These are phyloP conservation scores for Hansenula sp. DNA, from an alignment of 1,139 yeast genomes.

Conservation along the genomic window DNA sequence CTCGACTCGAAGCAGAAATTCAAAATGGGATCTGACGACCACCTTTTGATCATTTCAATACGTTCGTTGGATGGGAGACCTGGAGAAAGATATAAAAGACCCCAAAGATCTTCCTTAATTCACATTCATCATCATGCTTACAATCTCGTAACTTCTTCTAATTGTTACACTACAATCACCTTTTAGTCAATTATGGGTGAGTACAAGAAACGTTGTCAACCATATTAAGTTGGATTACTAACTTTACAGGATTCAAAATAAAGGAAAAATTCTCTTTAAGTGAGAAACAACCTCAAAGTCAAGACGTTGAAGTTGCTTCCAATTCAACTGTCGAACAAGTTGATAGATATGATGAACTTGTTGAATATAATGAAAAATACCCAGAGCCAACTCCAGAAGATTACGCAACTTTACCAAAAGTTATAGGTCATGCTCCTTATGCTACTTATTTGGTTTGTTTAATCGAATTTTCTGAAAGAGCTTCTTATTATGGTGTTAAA, in stretches of 20 bases:
- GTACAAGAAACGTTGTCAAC: too few species aligned
- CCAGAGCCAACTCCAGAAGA: constrained; percentile 4
- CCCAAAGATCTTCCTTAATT: too few species aligned
- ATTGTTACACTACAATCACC: too few species aligned
- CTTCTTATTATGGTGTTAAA: constrained; percentile 70
- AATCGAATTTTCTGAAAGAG: constrained; percentile 76
- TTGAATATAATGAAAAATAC: neutral
- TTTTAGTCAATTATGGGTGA: neutral
- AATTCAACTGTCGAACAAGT: neutral
- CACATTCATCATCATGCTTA: too few species aligned
- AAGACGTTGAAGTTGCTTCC: neutral
- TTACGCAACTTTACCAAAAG: constrained; percentile 2
- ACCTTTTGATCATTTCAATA: too few species aligned
- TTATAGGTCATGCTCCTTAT: constrained; percentile 34
- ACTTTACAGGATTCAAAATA: constrained; percentile 1
- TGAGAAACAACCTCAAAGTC: neutral
- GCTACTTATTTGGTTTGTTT: constrained; percentile 69
- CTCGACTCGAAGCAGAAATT: too few species aligned
- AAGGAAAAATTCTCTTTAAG: neutral
- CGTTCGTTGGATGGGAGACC: too few species aligned
- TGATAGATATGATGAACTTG: constrained; percentile 1
- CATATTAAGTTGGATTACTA: too few species aligned
- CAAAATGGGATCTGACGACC: too few species aligned
- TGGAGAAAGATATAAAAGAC: too few species aligned
- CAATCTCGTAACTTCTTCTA: too few species aligned